Evolutionary conservation across 2,329 filamentous ascomycete species (phyloP), one percentile per base, ranked within the genome.

Genomic region (Mycosphaerella sp.): DNA sequence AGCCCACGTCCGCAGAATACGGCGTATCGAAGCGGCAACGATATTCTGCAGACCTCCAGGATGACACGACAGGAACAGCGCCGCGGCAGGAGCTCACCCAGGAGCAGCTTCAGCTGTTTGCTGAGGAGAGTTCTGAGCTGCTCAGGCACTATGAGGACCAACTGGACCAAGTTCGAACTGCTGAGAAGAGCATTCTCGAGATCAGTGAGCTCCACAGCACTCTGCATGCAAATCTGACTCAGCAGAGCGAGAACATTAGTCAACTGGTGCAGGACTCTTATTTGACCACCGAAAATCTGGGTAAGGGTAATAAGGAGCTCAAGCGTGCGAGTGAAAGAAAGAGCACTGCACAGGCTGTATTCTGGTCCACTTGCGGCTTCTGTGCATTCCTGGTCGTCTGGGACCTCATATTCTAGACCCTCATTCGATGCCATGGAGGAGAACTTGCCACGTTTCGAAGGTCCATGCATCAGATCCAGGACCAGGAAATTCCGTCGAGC

Each of bases 91-190:
- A 83, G 56, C 73, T 96, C 55, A 88, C 86, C 14, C 77, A 83
- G 17, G 89, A 96, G 66, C 91, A 97, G 70, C 74, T 93, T 46
- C 91, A 96, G 68, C 80, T 95, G 66, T 97, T 98, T 72, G 90
- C 91, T 61, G 81, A 89, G 70, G 90, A 94, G 66, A 96, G 97
- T 66, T 84, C 89, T 69, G 84, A 88, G 57, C 89, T 98, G 84
- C 77, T 97, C 61, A 87, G 86, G 69, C 87, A 95, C 70, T 95
- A 94, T 69, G 89, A 96, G 70, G 89, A 86, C 71, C 89, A 87
- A n/a, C 74, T 97, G 67, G 86, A 90, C 69, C 93, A 97, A 78
- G 89, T 97, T 59, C 87, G 88, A 64, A 86, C 85, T 21, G 89
- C 89, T 0, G 89, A 98, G 68, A 88, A 87, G 67, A 95, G 89